Evolutionary conservation across 2,329 filamentous ascomycete genomes (phyloP), one percentile per base, ranked within the genome.

Genomic region (Chaetomium sp.): DNA sequence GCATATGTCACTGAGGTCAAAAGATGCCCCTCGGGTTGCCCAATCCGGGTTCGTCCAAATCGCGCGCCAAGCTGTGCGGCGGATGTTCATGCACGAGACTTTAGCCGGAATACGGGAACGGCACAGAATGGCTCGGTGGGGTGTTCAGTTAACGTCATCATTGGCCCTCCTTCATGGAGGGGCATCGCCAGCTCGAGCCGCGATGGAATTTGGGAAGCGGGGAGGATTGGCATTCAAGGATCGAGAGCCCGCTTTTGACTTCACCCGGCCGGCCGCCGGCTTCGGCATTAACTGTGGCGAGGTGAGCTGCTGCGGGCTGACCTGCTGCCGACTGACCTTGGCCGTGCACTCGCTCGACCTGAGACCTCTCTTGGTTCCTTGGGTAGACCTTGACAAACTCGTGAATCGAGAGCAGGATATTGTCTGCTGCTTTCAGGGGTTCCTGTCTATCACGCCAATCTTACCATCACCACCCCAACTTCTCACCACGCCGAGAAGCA

Each of bases 81-180:
- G 27, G 38, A 55, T 16, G 42, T 13, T 19, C 25, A 57, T 60
- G 57, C 60, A 54, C 23, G 31, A 54, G 55, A 60, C 25, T 67
- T 69, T 68, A 70, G 68, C 68, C 67, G 60, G 64, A 65, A 64
- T 63, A 60, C 59, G 59, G 65, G 25, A 62, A 33, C 35, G 25
- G 4, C 58, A 27, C 31, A 1, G 31, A 27, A 6, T 21, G 53
- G 31, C 13, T 54, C 25, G 10, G 59, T 67, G 61, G 65, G 59
- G 67, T 42, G 53, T 12, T 23, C 33, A 51, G 50, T 21, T 35
- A 55, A 66, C 65, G 62, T 67, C 65, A 70, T 61, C 21, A 70
- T 68, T 69, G 67, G 67, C 49, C 33, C 13, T 31, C 51, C 23
- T 25, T 35, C 29, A 27, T 45, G 59, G 31, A 59, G 62, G 62